Conservation (phyloP, 2,329 filamentous ascomycete species). For the Nectriaceae sp. region DNA sequence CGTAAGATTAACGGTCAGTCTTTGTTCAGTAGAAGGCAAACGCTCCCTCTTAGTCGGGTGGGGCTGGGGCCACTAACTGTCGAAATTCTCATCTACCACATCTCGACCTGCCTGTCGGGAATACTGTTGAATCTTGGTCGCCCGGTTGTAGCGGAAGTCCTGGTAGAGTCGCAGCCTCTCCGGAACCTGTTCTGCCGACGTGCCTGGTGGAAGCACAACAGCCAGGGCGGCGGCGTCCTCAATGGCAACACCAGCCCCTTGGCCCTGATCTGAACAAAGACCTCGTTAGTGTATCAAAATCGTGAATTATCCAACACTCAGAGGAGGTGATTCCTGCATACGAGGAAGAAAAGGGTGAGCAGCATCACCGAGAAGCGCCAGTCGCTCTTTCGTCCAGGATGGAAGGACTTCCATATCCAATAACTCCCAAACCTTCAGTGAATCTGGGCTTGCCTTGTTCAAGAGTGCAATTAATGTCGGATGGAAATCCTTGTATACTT, state of each 20-base stretch:
- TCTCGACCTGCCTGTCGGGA: constrained; percentile 56
- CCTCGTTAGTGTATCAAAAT: neutral
- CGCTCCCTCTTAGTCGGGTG: too few relatives aligned
- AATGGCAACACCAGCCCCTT: constrained; percentile 62
- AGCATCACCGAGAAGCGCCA: constrained; percentile 66
- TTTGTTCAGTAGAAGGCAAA: neutral
- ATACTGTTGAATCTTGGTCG: constrained; percentile 57
- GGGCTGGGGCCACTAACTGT: too few relatives aligned
- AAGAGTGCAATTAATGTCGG: constrained; percentile 41
- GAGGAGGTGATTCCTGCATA: too few relatives aligned
- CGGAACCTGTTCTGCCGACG: constrained; percentile 46
- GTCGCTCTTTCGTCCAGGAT: constrained; percentile 52
- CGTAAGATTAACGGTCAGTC: constrained; percentile 6
- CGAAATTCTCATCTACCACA: constrained; percentile 28
- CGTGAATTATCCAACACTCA: too few relatives aligned
- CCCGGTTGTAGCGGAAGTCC: constrained; percentile 57
- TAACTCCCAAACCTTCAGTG: constrained; percentile 59
- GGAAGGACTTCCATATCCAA: constrained; percentile 63
- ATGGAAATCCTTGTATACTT: constrained; percentile 44
- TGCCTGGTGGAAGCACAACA: constrained; percentile 53
- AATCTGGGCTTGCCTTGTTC: constrained; percentile 43
- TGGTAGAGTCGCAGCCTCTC: constrained; percentile 62
- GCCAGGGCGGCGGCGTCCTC: constrained; percentile 65
- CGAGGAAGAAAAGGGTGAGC: constrained; percentile 67
- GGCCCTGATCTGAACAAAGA: constrained; percentile 18